Base-by-base conservation (phyloP, 2,329 filamentous ascomycete species). In the Drechslerella coelobrocha region DNA sequence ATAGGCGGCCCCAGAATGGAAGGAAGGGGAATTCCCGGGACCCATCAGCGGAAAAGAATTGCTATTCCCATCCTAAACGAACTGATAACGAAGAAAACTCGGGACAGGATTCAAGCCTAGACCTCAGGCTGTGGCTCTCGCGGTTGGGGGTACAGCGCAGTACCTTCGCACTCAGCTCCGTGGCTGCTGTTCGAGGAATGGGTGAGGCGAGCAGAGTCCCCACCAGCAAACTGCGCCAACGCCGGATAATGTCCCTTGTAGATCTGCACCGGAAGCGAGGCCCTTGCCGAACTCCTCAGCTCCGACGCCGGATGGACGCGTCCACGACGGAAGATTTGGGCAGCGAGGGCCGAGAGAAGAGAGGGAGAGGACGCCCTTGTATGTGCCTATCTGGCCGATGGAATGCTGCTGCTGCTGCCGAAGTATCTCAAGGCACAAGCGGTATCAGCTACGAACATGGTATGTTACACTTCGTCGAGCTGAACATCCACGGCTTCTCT, bases 71-170 rank as follows among this genome's bases (percentile, higher is more conserved):
- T 17, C 24, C 26, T 41, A 24, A 26, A 37, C 34, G 29, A 27
- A 27, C 51, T 54, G 63, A 68, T 68, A 68, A 69, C 65, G 56
- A 68, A 52, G 65, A 69, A 63, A 69, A 52, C 23, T 69, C 65
- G 56, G 65, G 39, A 69, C 47, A n/a, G 41, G 5, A 19, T 8
- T 50, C 29, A 60, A n/a, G 47, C 26, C 45, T 14, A 45, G 53
- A 56, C 45, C 26, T 23, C 34, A 54, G 19, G 21, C 45, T 39
- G 19, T 37, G 23, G 43, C 26, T 41, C 39, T 31, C 19, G 41
- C 31, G 8, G n/a, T 37, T 37, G n/a, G 34, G 34, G 41, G 23
- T 19, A 43, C 23, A 55, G 34, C n/a, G 14, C 41, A 59, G 29
- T n/a, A 61, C 60, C 39, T 55, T n/a, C n/a, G n/a, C n/a, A n/a